Conservation (phyloP, 306 rosid genomes). For the Dicorynia guianensis region DNA sequence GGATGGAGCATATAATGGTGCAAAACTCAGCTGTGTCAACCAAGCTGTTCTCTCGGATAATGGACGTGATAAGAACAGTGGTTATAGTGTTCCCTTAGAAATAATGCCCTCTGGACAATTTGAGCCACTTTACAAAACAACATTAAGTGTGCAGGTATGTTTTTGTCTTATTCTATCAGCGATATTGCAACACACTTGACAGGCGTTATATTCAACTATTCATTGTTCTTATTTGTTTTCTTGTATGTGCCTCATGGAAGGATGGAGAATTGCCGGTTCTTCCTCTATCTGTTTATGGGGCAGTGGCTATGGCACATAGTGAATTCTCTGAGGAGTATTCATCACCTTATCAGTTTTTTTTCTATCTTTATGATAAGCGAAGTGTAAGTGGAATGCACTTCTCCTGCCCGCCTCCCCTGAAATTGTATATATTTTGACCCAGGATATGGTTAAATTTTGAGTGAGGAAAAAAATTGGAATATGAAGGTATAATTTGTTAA, state of each 20-base stretch:
- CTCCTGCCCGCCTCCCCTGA: neutral
- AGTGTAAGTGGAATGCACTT: conserved; percentile 57
- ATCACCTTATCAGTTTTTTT: conserved; percentile 88
- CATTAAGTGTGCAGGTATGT: conserved; percentile 80
- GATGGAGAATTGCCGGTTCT: conserved; percentile 96
- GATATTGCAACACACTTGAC: conserved; percentile 25
- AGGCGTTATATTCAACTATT: neutral
- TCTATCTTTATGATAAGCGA: conserved; percentile 90
- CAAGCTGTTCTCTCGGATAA: conserved; percentile 89
- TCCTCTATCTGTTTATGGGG: conserved; percentile 92
- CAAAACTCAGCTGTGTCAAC: conserved; percentile 62
- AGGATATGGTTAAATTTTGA: conserved; percentile 3
- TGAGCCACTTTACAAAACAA: conserved; percentile 87
- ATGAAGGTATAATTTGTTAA: conserved; percentile 16
- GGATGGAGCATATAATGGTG: conserved; percentile 86
- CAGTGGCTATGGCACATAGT: conserved; percentile 94
- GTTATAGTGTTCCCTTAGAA: conserved; percentile 79
- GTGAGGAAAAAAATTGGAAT: conserved; percentile 12
- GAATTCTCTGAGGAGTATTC: conserved; percentile 90
- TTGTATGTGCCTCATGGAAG: conserved; percentile 49
- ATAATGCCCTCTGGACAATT: conserved; percentile 94
- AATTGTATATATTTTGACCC: neutral
- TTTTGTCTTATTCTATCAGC: conserved; percentile 19
- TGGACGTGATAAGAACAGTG: conserved; percentile 61
- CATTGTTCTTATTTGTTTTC: conserved; percentile 26